Evolutionary conservation across 495 filamentous ascomycete genomes (phyloP), one percentile per base, ranked within the genome.

Genomic region (Penicillium canariense): DNA sequence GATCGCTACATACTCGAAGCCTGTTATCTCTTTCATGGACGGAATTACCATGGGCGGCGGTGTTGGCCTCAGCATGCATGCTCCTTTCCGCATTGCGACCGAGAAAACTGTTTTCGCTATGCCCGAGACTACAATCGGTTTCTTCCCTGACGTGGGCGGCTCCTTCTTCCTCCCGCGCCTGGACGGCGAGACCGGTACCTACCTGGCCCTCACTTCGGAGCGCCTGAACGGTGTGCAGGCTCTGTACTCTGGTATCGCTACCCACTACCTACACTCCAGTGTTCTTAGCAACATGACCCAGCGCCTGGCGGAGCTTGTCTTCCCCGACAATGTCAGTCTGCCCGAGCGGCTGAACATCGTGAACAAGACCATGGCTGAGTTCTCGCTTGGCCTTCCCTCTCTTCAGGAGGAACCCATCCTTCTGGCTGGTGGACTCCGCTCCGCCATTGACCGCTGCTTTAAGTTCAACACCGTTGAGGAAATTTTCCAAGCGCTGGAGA

Each of bases 11-110:
- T 96, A 93, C 76, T 61, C 74, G 23, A 97, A 96, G 76, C 94
- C 94, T 2, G 94, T 92, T 67, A 83, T 98, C 44, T 91, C 95
- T 32, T 88, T 97, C 68, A 92, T 98, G 86, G 95, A 98, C 66
- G 94, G 94, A 51, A 87, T 96, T 65, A 98, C 95, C 22, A 97
- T 98, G 94, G 94, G 94, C 54, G 94, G 94, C 48, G 94, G 94
- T 48, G 95, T 97, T 26, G 94, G 94, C 3, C 82, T 98, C 44
- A 91, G 87, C 70, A 81, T 97, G 38, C 95, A 98, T 71, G 92
- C 95, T 5, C 95, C 94, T 2, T 91, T 98, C 79, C 81, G 94
- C 20, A 94, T 98, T 63, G 95, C 95, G 23, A 98, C 94, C 11
- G 94, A 98, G 72, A 86, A 86, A 50, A 98, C 95, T 6, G 69